A percentile compares a stretch with the other conserved stretches of the same genome.
phyloP scores from a whole-genome alignment of 139 green algal genomes.

The Chara braunii region DNA sequence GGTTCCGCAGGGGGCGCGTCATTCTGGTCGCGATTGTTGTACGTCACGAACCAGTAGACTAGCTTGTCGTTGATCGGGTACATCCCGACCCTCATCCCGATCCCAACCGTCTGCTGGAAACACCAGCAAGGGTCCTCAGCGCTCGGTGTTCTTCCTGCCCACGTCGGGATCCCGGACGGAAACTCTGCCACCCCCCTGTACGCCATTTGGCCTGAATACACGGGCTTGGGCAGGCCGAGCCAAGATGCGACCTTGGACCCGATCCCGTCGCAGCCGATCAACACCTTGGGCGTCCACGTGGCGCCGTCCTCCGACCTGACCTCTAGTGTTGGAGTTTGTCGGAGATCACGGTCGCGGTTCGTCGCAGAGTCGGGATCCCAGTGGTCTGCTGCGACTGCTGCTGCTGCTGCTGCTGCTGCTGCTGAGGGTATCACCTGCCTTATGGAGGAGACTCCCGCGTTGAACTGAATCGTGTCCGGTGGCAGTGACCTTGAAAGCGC shows the following conservation, averaged over 20 bases:
- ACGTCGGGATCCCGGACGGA: no score
- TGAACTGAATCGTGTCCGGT: conserved; percentile 32
- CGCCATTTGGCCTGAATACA: conserved; percentile 39
- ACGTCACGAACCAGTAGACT: conserved; percentile 43
- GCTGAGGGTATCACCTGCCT: no score
- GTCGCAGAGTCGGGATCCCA: no score
- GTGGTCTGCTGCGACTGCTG: no score
- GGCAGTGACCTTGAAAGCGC: conserved; percentile 16
- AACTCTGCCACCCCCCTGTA: conserved; percentile 40
- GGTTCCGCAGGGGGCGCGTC: no score
- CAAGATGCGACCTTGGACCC: conserved; percentile 16
- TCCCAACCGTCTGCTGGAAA: conserved; percentile 15
- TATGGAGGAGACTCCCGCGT: conserved; percentile 10
- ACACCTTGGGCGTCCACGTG: conserved; percentile 8
- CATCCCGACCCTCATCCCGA: conserved; percentile 35
- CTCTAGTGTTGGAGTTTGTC: neutral
- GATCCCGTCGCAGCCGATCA: conserved; percentile 41
- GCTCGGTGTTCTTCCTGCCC: no score
- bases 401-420: no score
- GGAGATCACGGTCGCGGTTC: neutral
- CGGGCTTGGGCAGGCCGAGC: conserved; percentile 24
- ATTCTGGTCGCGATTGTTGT: neutral
- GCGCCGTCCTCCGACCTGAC: conserved; percentile 17
- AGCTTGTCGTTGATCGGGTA: conserved; percentile 34
- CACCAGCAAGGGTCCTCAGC: no score